Conservation (phyloP, 139 green algal species). For the Tetradesmus lagerheimii region DNA sequence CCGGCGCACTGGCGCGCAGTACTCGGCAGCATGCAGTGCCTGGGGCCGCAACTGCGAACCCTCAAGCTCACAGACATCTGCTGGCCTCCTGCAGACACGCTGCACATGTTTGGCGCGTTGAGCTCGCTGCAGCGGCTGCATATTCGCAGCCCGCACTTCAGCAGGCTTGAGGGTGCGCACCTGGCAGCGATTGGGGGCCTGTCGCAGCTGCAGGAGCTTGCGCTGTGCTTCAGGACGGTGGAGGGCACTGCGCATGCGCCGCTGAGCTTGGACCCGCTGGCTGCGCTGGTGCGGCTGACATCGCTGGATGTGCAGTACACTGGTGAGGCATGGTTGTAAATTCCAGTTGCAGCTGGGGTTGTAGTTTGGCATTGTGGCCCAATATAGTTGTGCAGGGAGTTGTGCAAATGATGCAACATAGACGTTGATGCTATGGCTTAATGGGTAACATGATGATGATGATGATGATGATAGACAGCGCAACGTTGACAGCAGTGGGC, state of each 20-base stretch:
- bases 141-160: conserved; percentile 23
- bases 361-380: not conserved
- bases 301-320: conserved; percentile 35
- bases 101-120: not conserved
- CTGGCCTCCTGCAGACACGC: conserved; percentile 21
- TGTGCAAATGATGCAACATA: not conserved
- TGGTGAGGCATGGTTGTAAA: not conserved
- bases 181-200: conserved; percentile 11
- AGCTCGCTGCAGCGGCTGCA: conserved; percentile 4
- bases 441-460: too few relatives aligned
- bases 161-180: conserved; percentile 19
- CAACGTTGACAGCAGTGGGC: too few relatives aligned
- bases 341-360: not conserved
- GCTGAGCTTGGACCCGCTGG: conserved; percentile 21
- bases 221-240: conserved; percentile 35
- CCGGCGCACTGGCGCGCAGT: conserved; percentile 16
- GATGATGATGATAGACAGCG: too few relatives aligned
- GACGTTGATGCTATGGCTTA: too few relatives aligned
- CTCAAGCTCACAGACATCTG: conserved; percentile 19
- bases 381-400: not conserved
- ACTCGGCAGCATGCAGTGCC: conserved; percentile 13
- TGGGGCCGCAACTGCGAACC: not conserved
- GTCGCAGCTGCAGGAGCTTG: conserved; percentile 12
- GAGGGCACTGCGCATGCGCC: conserved; percentile 25
- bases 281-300: not conserved